A percentile compares a stretch with the other conserved stretches of the same genome.
Conservation (phyloP, 371 early-diverging fungal species). For the Zopfochytrium polystomum region DNA sequence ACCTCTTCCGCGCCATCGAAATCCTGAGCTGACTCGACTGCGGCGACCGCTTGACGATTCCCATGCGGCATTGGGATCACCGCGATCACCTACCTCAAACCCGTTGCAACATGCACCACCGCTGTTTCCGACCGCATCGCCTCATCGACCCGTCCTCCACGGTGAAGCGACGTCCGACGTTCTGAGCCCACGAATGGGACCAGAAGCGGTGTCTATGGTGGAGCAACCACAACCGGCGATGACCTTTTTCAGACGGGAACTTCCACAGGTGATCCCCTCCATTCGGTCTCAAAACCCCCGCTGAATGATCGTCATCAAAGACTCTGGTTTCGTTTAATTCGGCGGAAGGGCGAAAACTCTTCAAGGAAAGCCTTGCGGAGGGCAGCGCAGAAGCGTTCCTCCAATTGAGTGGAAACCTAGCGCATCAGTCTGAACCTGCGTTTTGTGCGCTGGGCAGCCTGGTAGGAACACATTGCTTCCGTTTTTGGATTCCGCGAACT, state of each 20-base stretch:
- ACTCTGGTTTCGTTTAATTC: slow-evolving; percentile 78
- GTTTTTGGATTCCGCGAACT: too few species aligned
- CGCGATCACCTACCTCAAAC: too few species aligned
- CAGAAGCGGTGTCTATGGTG: too few species aligned
- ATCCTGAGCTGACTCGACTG: too few species aligned
- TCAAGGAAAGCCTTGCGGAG: slow-evolving; percentile 69
- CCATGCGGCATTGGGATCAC: too few species aligned
- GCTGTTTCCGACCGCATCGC: too few species aligned
- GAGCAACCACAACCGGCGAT: neutral
- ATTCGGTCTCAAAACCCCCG: neutral
- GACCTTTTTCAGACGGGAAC: slow-evolving; percentile 72
- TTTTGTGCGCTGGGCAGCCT: slow-evolving; percentile 61
- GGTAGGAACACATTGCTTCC: neutral
- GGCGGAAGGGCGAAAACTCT: slow-evolving; percentile 68
- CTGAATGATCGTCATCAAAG: neutral
- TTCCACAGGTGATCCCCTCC: slow-evolving; percentile 50
- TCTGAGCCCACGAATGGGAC: too few species aligned
- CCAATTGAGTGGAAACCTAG: slow-evolving; percentile 80
- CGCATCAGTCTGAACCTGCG: slow-evolving; percentile 87
- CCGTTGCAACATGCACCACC: too few species aligned
- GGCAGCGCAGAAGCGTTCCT: slow-evolving; percentile 87
- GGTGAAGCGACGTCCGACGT: too few species aligned
- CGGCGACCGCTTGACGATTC: too few species aligned
- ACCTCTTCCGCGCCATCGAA: too few species aligned
- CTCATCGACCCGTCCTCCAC: too few species aligned